A percentile compares a stretch with the other conserved stretches of the same genome.
phyloP scores from a whole-genome alignment of 2,329 filamentous ascomycete genomes.

The Apiospora rasikravindrae region DNA sequence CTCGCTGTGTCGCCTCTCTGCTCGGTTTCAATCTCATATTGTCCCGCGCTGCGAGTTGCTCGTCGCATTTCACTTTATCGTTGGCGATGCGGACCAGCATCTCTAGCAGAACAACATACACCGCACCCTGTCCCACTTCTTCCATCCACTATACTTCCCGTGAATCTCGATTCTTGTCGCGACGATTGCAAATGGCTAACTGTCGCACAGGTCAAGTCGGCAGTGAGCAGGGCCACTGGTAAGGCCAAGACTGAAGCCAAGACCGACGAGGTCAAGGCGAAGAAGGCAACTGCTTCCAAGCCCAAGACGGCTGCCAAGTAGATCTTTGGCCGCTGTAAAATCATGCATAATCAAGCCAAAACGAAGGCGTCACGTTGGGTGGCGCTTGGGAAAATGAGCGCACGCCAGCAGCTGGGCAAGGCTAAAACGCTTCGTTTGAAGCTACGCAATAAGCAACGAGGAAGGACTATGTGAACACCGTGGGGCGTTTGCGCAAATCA shows the following conservation, averaged over 20 bases:
- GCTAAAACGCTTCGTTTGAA: not conserved
- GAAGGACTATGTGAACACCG: not conserved
- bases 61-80: not conserved
- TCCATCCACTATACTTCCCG: too few species aligned
- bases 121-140: not conserved
- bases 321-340: not conserved
- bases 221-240: constrained; percentile 36
- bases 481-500: not conserved
- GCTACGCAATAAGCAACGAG: not conserved
- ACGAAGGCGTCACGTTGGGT: not conserved
- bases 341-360: not conserved
- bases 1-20: not conserved
- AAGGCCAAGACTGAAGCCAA: constrained; percentile 33
- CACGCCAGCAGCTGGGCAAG: not conserved
- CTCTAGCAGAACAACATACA: not conserved
- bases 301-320: constrained; percentile 36
- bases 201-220: constrained; percentile 35
- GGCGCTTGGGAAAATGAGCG: not conserved
- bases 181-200: not conserved
- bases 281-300: constrained; percentile 36
- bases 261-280: constrained; percentile 26
- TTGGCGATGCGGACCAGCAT: not conserved
- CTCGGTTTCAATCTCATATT: not conserved
- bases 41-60: not conserved
- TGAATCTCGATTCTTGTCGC: not conserved